A percentile compares a stretch with the other conserved stretches of the same genome.
Conservation (phyloP, 2,329 filamentous ascomycete genomes). For the Teratosphaeria epicoccoides region DNA sequence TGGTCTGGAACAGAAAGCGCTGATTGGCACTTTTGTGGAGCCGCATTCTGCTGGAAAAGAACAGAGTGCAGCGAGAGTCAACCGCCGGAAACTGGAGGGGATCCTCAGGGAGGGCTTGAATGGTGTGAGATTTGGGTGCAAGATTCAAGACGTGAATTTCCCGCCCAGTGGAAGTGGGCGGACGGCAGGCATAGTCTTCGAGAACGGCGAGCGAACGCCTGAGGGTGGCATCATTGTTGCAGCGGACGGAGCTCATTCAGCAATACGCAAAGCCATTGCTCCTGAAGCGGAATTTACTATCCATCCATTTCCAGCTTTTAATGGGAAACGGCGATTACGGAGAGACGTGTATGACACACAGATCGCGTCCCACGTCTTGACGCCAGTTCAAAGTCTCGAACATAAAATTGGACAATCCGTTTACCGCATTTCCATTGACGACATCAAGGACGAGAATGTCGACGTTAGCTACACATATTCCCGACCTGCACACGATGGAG, state of each 20-base stretch:
- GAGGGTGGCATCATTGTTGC: slow-evolving; percentile 22
- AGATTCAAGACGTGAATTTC: not conserved
- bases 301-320: slow-evolving; percentile 30
- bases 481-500: slow-evolving; percentile 18
- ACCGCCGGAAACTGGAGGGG: slow-evolving; percentile 27
- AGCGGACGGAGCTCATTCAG: slow-evolving; percentile 31
- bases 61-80: slow-evolving; percentile 23
- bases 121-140: slow-evolving; percentile 22
- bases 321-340: slow-evolving; percentile 20
- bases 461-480: slow-evolving; percentile 33
- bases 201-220: slow-evolving; percentile 1
- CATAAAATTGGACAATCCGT: slow-evolving; percentile 13
- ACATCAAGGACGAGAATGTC: slow-evolving; percentile 15
- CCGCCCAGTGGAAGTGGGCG: not conserved
- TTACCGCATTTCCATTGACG: slow-evolving; percentile 27
- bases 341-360: slow-evolving; percentile 6
- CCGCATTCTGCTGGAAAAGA: slow-evolving; percentile 5
- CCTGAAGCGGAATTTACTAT: slow-evolving; percentile 20
- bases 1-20: slow-evolving; percentile 22
- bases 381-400: slow-evolving; percentile 18
- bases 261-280: slow-evolving; percentile 19
- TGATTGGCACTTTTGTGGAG: slow-evolving; percentile 25
- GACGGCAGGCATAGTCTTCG: not conserved
- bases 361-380: slow-evolving; percentile 8
- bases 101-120: slow-evolving; percentile 28